Evolutionary conservation across 2,329 filamentous ascomycete species (phyloP).

Genomic region (Eurotiales sp.): DNA sequence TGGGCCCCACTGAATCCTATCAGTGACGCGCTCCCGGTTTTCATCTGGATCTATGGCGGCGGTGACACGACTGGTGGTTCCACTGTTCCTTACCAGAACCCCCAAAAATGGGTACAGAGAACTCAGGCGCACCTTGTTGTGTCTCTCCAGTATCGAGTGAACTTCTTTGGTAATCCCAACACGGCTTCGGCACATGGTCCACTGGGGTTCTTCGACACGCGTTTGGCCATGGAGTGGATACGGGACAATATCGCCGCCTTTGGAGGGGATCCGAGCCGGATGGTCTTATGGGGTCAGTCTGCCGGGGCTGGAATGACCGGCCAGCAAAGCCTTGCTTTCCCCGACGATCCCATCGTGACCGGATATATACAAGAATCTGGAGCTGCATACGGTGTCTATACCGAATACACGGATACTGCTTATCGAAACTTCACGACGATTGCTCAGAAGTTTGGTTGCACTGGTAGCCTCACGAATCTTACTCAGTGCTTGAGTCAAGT

Average conservation of each 20-base stretch:
- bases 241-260: constrained; percentile 73
- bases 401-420: no score
- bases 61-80: constrained; percentile 70
- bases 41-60: constrained; percentile 69
- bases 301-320: constrained; percentile 48
- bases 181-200: constrained; percentile 56
- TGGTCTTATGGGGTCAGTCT: constrained; percentile 75
- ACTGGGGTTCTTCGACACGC: constrained; percentile 68
- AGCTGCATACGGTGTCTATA: no score
- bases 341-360: no score
- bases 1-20: constrained; percentile 56
- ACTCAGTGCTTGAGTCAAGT: no score
- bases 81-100: constrained; percentile 72
- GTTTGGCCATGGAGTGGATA: constrained; percentile 70
- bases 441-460: no score
- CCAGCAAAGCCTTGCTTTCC: no score
- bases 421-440: no score
- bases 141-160: no score
- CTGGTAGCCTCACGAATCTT: no score
- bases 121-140: constrained; percentile 65
- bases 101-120: constrained; percentile 69
- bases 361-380: no score
- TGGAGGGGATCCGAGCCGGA: constrained; percentile 72
- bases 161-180: no score
- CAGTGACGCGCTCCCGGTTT: constrained; percentile 57